Conservation (phyloP, 2,329 filamentous ascomycete species). For the Thelonectria blattea region DNA sequence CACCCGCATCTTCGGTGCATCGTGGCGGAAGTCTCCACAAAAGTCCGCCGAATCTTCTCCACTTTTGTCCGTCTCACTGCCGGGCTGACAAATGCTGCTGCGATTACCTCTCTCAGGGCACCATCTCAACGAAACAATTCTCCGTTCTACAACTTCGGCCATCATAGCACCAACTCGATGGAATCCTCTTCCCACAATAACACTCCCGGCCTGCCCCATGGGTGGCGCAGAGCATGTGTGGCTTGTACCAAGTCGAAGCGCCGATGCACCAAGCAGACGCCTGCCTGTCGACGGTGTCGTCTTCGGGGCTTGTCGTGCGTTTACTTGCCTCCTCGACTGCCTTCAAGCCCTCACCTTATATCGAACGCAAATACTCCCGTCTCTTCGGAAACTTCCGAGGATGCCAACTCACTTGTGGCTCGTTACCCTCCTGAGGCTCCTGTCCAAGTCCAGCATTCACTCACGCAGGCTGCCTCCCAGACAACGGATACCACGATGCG, state of each 20-base stretch:
- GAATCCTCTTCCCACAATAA: background rate
- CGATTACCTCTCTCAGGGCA: no score
- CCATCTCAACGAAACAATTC: background rate
- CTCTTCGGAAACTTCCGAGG: background rate
- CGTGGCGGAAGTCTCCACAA: background rate
- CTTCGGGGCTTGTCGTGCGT: conserved; percentile 34
- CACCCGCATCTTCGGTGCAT: background rate
- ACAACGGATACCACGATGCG: background rate
- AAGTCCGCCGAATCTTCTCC: background rate
- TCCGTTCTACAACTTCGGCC: background rate
- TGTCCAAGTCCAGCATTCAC: background rate
- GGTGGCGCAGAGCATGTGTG: conserved; percentile 43
- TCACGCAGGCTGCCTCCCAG: background rate
- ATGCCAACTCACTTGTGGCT: background rate
- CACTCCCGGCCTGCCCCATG: background rate
- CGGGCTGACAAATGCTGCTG: background rate
- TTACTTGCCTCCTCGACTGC: conserved; percentile 24
- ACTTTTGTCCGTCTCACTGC: background rate
- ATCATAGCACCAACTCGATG: background rate
- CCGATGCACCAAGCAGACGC: conserved; percentile 44
- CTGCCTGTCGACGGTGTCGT: conserved; percentile 42
- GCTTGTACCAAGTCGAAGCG: conserved; percentile 46
- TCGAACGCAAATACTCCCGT: background rate
- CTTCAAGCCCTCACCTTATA: background rate
- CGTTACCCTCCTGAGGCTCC: background rate